phyloP scores from a whole-genome alignment of 1,284 basidiomycete species.

The Mycosarcoma maydis region DNA sequence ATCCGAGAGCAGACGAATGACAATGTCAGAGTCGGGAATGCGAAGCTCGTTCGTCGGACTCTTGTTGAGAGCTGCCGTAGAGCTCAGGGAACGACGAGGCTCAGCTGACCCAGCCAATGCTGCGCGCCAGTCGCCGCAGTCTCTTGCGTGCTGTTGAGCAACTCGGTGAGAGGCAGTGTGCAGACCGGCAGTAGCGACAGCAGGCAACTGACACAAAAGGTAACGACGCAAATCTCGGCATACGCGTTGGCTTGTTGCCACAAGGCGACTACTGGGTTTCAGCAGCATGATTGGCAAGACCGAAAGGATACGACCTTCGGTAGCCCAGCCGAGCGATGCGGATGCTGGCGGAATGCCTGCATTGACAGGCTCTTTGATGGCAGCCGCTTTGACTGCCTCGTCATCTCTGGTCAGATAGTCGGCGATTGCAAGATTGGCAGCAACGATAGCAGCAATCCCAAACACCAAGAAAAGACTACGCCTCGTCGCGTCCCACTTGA shows the following conservation, averaged over 20 bases:
- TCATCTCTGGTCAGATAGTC: slow-evolving; percentile 60
- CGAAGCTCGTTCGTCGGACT: slow-evolving; percentile 7
- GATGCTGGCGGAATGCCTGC: slow-evolving; percentile 44
- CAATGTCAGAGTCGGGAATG: slow-evolving; percentile 28
- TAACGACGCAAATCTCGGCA: slow-evolving; percentile 17
- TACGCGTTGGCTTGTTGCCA: slow-evolving; percentile 8
- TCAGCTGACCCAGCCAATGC: not conserved
- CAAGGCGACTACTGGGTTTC: slow-evolving; percentile 16
- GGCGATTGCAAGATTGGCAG: slow-evolving; percentile 61
- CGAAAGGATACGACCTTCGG: slow-evolving; percentile 42
- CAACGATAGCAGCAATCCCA: slow-evolving; percentile 63
- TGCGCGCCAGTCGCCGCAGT: no score
- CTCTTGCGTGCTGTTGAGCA: not conserved
- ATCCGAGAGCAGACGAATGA: slow-evolving; percentile 24
- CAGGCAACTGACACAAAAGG: slow-evolving; percentile 13
- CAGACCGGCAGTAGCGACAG: slow-evolving; percentile 26
- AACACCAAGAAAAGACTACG: slow-evolving; percentile 64
- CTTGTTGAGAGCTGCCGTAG: not conserved
- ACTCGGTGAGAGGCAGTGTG: slow-evolving; percentile 15
- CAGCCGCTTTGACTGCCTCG: slow-evolving; percentile 44
- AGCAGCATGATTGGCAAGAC: slow-evolving; percentile 33
- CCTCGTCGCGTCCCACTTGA: slow-evolving; percentile 66
- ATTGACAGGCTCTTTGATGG: slow-evolving; percentile 24
- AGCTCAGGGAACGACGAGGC: not conserved
- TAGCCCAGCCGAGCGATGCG: slow-evolving; percentile 44